These are phyloP conservation scores for Coniferiporia sulphurascens DNA, from an alignment of 1,284 basidiomycete genomes.

Conservation along the genomic window DNA sequence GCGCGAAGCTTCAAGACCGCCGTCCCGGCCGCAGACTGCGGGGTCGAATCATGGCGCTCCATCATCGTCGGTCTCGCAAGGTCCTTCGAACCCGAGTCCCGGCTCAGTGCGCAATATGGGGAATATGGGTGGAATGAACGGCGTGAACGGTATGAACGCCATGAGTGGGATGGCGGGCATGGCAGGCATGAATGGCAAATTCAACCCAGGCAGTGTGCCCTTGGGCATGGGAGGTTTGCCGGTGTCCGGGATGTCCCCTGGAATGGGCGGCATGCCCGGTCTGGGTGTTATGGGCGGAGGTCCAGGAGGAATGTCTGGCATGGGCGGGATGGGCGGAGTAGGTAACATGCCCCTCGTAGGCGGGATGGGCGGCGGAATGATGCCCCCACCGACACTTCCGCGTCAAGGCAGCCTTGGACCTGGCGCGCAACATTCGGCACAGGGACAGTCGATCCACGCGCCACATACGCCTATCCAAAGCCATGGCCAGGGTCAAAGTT, in stretches of 20 bases:
- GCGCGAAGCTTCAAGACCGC: conserved; percentile 16
- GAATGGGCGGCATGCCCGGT: background rate
- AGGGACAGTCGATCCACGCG: background rate
- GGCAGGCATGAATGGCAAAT: background rate
- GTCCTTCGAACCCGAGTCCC: background rate
- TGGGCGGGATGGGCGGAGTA: background rate
- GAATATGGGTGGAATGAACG: conserved; percentile 1
- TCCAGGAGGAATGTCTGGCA: background rate
- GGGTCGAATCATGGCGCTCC: conserved; percentile 10
- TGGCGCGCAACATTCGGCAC: background rate
- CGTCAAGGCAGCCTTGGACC: conserved; percentile 15
- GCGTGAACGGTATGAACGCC: background rate
- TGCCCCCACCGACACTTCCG: conserved; percentile 27
- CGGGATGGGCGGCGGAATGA: conserved; percentile 24
- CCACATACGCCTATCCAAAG: background rate
- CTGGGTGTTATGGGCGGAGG: background rate
- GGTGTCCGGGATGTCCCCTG: background rate
- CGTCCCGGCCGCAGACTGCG: conserved; percentile 16
- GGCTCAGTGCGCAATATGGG: conserved; percentile 9
- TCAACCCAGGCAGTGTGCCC: background rate
- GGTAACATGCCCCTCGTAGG: conserved; percentile 14
- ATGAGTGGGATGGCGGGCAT: background rate
- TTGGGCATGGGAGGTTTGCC: conserved; percentile 9
- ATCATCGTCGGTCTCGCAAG: conserved; percentile 2
- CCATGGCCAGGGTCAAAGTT: background rate